Evolutionary conservation across 1,139 yeast genomes (phyloP).

Genomic region (Lizanozyma gosingica): DNA sequence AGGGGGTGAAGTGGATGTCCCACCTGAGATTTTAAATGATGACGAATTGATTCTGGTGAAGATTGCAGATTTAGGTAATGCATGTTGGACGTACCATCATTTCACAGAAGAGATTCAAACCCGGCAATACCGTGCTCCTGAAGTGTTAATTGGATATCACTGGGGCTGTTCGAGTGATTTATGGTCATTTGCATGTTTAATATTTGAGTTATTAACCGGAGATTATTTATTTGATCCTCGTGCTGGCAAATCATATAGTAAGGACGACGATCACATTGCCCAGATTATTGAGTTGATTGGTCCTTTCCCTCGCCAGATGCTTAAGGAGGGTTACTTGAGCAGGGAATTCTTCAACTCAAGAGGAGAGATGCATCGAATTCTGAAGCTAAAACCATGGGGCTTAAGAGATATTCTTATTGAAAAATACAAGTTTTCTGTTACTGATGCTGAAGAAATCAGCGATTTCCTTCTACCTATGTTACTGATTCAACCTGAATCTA

Average conservation of each 20-base stretch:
- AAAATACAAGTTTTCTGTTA: constrained; percentile 56
- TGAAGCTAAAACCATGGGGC: constrained; percentile 61
- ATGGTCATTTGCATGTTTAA: constrained; percentile 78
- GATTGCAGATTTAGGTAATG: constrained; percentile 82
- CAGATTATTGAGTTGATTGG: constrained; percentile 67
- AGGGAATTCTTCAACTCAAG: constrained; percentile 47
- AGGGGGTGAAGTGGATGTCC: not conserved
- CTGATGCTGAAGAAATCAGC: constrained; percentile 47
- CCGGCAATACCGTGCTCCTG: constrained; percentile 79
- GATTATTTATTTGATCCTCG: constrained; percentile 82
- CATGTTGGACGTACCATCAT: constrained; percentile 66
- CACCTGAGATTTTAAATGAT: constrained; percentile 7
- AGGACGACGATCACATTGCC: constrained; percentile 83
- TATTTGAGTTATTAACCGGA: constrained; percentile 76
- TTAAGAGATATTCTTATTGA: constrained; percentile 58
- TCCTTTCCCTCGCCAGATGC: constrained; percentile 41
- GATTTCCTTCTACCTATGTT: constrained; percentile 71
- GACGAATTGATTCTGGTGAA: constrained; percentile 32
- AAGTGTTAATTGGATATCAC: constrained; percentile 52
- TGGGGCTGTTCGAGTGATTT: constrained; percentile 86
- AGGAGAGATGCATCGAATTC: constrained; percentile 48
- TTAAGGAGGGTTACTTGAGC: constrained; percentile 43
- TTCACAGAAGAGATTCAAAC: constrained; percentile 83
- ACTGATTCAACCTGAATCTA: constrained; percentile 50
- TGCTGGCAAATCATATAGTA: constrained; percentile 49